Base-by-base conservation (phyloP, 73 alveolate species). In the Durusdinium trenchii region DNA sequence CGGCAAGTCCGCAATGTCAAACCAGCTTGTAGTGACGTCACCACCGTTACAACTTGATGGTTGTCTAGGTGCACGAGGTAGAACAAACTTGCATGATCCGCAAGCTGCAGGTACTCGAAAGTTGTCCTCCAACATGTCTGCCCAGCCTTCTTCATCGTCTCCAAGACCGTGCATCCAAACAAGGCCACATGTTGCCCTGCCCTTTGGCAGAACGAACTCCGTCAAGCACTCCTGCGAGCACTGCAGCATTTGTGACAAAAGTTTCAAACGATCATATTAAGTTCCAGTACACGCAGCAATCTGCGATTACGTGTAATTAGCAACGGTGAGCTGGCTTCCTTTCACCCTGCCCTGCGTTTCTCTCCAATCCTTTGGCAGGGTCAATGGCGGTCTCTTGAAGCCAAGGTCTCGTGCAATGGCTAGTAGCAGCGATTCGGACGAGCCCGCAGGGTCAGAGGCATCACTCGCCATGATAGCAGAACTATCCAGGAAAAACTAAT, bases 111-210 rank as follows among this genome's bases (percentile, higher is more conserved):
- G 92, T 47, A 82, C 45, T 47, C 84, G 83, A 60, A 87, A 61
- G 43, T 87, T 69, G 3, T 87, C 95, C 50, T 87, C 95, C 64
- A 87, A 64, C 60, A 46, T 64, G 28, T 87, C 95, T 6, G 95
- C 95, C 95, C 95, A 87, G 73, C 95, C 95, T 10, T 46, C 48
- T 45, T 87, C 95, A 61, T 38, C 64, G 45, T 87, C 95, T 32
- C 95, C 95, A 38, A 87, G 75, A 36, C 95, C 95, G 14, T 87
- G 95, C 95, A 87, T 87, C 95, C 95, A 87, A 20, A 87, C 95
- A 38, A 87, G 84, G 38, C 95, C 95, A 12, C 85, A 87, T 46
- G 47, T 60, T 30, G 95, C 61, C 64, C 30, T 60, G 30, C 95
- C 95, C 38, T 87, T 87, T 42, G 95, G 95, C 42, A 87, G 60